Conservation (phyloP, 2,329 filamentous ascomycete species). For the Trichoderma sp. region DNA sequence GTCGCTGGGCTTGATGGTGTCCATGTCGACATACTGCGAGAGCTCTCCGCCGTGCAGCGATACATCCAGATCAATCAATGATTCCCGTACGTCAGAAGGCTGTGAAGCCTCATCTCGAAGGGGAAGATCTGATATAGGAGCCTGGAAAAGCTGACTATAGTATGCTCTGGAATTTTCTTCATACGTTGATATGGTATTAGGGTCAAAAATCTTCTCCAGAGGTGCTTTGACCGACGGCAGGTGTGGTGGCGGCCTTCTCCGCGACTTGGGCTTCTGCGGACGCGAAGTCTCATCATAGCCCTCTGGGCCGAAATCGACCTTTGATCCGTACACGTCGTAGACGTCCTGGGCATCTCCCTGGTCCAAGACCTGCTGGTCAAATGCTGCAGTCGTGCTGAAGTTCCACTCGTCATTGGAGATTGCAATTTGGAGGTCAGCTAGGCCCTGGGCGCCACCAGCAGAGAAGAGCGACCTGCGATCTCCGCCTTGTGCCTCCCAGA, state of each 20-base stretch:
- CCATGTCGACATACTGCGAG: constrained; percentile 62
- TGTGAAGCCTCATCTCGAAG: constrained; percentile 57
- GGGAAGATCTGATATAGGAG: constrained; percentile 56
- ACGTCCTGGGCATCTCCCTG: constrained; percentile 59
- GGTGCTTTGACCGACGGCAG: constrained; percentile 60
- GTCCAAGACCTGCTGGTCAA: constrained; percentile 59
- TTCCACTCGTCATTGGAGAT: constrained; percentile 65
- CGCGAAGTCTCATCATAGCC: constrained; percentile 47
- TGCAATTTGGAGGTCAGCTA: constrained; percentile 47
- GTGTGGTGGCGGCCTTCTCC: constrained; percentile 59
- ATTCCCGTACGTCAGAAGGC: constrained; percentile 57
- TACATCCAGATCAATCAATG: constrained; percentile 65
- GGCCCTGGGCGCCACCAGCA: constrained; percentile 58
- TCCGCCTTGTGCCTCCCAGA: constrained; percentile 76
- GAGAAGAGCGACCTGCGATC: constrained; percentile 67
- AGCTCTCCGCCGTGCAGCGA: constrained; percentile 58
- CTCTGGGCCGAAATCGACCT: constrained; percentile 56
- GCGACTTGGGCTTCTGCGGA: constrained; percentile 54
- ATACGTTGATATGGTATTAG: constrained; percentile 65
- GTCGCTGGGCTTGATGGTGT: constrained; percentile 57
- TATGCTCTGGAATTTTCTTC: constrained; percentile 64
- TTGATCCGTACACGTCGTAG: constrained; percentile 61
- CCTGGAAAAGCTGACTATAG: constrained; percentile 53
- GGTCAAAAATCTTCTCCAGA: constrained; percentile 66
- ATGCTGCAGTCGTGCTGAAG: constrained; percentile 66